phyloP scores from a whole-genome alignment of 208 protist genomes.

The Trypanosoma caninum region DNA sequence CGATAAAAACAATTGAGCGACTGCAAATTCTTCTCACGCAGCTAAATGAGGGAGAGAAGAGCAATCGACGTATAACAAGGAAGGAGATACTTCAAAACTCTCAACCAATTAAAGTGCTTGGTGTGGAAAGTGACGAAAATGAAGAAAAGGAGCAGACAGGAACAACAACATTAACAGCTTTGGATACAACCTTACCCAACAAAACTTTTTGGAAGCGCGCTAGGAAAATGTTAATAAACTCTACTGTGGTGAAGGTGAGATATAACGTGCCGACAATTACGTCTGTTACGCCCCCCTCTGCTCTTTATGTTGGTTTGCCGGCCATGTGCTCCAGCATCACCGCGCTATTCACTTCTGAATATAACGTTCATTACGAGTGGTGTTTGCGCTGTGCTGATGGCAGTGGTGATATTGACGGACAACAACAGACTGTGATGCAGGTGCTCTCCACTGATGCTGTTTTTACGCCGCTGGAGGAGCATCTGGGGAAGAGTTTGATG shows the following conservation, averaged over 20 bases:
- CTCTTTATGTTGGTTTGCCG: slow-evolving; percentile 71
- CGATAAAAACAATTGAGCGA: slow-evolving; percentile 65
- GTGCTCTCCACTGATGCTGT: slow-evolving; percentile 42
- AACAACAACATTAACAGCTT: slow-evolving; percentile 3
- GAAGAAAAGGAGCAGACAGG: slow-evolving; percentile 4
- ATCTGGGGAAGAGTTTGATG: slow-evolving; percentile 46
- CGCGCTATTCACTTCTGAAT: slow-evolving; percentile 38
- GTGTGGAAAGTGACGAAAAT: slow-evolving; percentile 18
- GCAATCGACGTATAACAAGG: slow-evolving; percentile 22
- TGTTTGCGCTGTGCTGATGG: slow-evolving; percentile 22
- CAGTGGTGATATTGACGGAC: too few species aligned
- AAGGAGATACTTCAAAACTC: slow-evolving; percentile 54
- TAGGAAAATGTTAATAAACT: slow-evolving; percentile 44
- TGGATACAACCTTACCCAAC: slow-evolving; percentile 62
- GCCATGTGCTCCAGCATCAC: slow-evolving; percentile 60
- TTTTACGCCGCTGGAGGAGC: slow-evolving; percentile 50
- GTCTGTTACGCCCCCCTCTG: slow-evolving; percentile 40
- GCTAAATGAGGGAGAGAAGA: slow-evolving; percentile 18
- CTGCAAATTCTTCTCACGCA: slow-evolving; percentile 68
- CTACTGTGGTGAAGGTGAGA: slow-evolving; percentile 30
- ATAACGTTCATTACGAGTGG: slow-evolving; percentile 70
- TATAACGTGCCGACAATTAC: slow-evolving; percentile 86
- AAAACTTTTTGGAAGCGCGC: slow-evolving; percentile 51
- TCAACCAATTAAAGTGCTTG: slow-evolving; percentile 46
- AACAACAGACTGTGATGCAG: slow-evolving; percentile 1